Evolutionary conservation across 1,284 basidiomycete species (phyloP).

Genomic region (Coniophora puteana): DNA sequence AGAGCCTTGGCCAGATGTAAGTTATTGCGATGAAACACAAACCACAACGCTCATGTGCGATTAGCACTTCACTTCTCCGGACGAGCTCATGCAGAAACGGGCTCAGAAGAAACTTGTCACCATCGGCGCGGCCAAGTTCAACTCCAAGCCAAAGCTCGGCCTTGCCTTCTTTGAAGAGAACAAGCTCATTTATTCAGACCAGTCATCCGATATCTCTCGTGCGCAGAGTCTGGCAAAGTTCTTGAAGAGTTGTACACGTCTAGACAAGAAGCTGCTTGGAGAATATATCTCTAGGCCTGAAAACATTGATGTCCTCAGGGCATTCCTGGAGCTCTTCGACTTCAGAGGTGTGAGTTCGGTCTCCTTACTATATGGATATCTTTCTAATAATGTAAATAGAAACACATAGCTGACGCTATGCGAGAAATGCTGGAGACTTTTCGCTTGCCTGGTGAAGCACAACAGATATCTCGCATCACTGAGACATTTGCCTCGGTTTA

Average conservation of each 20-base stretch:
- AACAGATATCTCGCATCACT: conserved; percentile 93
- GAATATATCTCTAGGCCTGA: conserved; percentile 93
- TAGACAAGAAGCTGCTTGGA: conserved; percentile 94
- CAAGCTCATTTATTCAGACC: conserved; percentile 73
- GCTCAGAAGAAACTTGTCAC: conserved; percentile 86
- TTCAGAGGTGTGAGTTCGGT: conserved; percentile 73
- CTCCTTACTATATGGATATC: conserved; percentile 1
- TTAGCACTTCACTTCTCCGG: conserved; percentile 52
- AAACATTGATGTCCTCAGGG: conserved; percentile 80
- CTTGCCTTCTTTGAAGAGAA: conserved; percentile 90
- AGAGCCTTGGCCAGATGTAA: conserved; percentile 62
- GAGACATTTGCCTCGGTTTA: conserved; percentile 93
- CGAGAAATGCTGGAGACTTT: conserved; percentile 93
- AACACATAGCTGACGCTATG: conserved; percentile 93
- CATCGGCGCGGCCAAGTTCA: conserved; percentile 86
- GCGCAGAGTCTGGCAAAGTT: conserved; percentile 75
- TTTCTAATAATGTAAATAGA: conserved; percentile 44
- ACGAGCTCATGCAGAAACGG: conserved; percentile 70
- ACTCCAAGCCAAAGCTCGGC: conserved; percentile 92
- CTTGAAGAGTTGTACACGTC: conserved; percentile 78
- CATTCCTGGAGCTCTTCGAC: conserved; percentile 88
- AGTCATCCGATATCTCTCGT: conserved; percentile 52
- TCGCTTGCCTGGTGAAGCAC: conserved; percentile 92
- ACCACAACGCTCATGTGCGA: conserved; percentile 1
- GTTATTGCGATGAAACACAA: conserved; percentile 14